Evolutionary conservation across 2,329 filamentous ascomycete genomes (phyloP), one percentile per base, ranked within the genome.

Genomic region (Arthroderma uncinatum): DNA sequence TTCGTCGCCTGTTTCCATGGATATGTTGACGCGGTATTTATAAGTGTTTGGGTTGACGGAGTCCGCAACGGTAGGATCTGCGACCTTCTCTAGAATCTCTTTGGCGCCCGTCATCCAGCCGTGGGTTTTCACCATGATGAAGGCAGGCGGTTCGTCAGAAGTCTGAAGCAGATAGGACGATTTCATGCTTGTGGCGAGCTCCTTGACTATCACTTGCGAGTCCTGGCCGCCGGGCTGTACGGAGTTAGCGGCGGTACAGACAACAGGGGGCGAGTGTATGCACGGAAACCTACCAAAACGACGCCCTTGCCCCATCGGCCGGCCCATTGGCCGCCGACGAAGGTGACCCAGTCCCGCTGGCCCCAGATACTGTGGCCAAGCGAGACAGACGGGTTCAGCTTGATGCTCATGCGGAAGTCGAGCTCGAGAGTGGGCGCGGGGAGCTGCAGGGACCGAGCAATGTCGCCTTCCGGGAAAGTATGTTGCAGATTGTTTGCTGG

Each of bases 331-430:
- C 77, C 77, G 56, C 75, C 75, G 36, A 77, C 67, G 61, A 77
- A 78, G 36, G 73, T 75, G 47, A 79, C 71, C 77, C 77, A 79
- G 60, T 78, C 75, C 40, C 76, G 67, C 56, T 76, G 70, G n/a
- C 77, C 77, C 71, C 74, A 78, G 34, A 77, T 68, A 36, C 71
- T 71, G 19, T 67, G 66, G 2, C 77, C 77, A 14, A 78, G 71
- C 1, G 69, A 66, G 16, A 79, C 74, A 58, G 74, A 74, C 2
- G 77, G 77, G 61, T 79, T 78, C 63, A 79, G 66, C 62, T 77
- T 77, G 56, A 78, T 72, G 63, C 75, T 77, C 70, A 79, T 77
- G 53, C 77, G 75, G 67, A 79, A 79, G 62, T 79, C 77, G 48
- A 78, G 69, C 60, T 78, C 76, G 30, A 79, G 71, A 4, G 68